phyloP scores from a whole-genome alignment of 2,329 filamentous ascomycete species.

The Neopestalotiopsis sp. region DNA sequence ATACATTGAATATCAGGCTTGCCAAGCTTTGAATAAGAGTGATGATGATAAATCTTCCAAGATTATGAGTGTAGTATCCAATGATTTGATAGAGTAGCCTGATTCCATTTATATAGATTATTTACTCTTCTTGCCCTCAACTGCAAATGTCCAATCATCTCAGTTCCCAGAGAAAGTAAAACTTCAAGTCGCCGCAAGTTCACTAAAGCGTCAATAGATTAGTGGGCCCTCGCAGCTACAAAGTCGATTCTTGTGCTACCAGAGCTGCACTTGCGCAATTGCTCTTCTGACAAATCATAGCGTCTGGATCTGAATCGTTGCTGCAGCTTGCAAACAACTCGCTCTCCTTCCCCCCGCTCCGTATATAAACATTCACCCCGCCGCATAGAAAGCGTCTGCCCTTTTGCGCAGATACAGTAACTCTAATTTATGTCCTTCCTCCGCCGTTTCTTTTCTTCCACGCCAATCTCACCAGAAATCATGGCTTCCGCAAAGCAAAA shows the following conservation, averaged over 20 bases:
- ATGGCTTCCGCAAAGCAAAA: conserved; percentile 87
- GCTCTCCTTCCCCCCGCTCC: background rate
- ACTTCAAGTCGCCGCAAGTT: background rate
- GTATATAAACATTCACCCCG: conserved; percentile 8
- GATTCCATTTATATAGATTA: too few species aligned
- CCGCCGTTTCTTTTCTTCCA: conserved; percentile 68
- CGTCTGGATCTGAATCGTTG: background rate
- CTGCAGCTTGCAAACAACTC: background rate
- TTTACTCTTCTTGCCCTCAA: too few species aligned
- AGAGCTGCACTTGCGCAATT: background rate
- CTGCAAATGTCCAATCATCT: too few species aligned
- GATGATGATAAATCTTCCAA: too few species aligned
- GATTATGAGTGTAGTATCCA: too few species aligned
- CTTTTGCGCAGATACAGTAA: background rate
- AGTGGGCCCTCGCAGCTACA: background rate
- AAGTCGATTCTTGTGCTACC: background rate
- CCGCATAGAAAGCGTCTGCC: background rate
- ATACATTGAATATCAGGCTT: too few species aligned
- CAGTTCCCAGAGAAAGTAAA: background rate
- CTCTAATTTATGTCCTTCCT: conserved; percentile 65
- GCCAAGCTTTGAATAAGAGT: too few species aligned
- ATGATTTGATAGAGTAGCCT: too few species aligned
- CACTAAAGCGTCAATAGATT: background rate
- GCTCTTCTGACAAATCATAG: conserved; percentile 17
- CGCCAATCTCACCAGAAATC: conserved; percentile 62